Percentiles rank a stretch among this genome's conserved stretches.
These are phyloP conservation scores for Glycyrrhiza uralensis DNA, from an alignment of 306 rosid species.

Conservation along the genomic window DNA sequence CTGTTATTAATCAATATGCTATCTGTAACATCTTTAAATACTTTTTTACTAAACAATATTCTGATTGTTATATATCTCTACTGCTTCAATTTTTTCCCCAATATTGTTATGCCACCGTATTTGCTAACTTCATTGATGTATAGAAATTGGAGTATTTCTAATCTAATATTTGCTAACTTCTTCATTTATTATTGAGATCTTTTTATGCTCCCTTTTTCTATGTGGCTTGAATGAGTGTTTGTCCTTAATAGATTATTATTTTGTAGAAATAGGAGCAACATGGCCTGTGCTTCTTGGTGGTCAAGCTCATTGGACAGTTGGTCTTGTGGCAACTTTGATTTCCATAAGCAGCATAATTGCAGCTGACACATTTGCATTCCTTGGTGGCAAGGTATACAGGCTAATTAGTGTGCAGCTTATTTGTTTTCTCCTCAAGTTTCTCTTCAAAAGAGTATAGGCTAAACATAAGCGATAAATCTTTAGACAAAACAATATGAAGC, in stretches of 20 bases:
- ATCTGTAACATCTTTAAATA: not conserved
- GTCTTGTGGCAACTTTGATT: conserved; percentile 91
- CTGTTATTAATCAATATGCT: not conserved
- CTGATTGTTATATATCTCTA: not conserved
- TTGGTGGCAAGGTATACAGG: conserved; percentile 88
- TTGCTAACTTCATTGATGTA: not conserved
- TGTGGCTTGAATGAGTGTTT: conserved; percentile 10
- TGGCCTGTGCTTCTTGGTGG: conserved; percentile 58
- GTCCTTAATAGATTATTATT: conserved; percentile 18
- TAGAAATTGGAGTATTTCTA: not conserved
- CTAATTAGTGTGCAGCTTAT: conserved; percentile 14
- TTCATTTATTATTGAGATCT: not conserved
- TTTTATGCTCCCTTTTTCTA: not conserved
- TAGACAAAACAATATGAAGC: not conserved
- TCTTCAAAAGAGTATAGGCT: not conserved
- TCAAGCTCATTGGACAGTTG: conserved; percentile 89
- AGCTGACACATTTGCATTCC: conserved; percentile 85
- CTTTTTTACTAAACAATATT: not conserved
- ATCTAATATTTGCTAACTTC: not conserved
- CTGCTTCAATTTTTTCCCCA: not conserved
- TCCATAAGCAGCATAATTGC: conserved; percentile 83
- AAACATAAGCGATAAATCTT: not conserved
- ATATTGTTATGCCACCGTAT: not conserved
- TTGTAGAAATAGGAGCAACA: conserved; percentile 42
- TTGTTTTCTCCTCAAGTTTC: not conserved